These are phyloP conservation scores for Avena insularis DNA, from an alignment of 176 grass and related monocot species.

Conservation along the genomic window DNA sequence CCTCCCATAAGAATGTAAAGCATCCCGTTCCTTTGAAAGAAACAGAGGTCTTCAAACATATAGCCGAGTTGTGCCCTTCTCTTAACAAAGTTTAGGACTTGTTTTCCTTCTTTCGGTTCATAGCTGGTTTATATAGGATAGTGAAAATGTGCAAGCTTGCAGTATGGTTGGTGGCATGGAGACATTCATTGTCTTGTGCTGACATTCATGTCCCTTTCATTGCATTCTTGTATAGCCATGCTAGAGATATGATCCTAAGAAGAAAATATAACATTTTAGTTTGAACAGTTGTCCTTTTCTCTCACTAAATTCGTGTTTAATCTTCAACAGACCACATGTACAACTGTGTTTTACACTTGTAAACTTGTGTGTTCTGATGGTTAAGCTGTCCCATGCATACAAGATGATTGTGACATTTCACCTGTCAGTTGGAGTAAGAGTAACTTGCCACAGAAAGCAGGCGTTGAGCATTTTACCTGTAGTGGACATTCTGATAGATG, in stretches of 20 bases:
- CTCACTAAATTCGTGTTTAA: constrained; percentile 24
- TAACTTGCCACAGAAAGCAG: not conserved
- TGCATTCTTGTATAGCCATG: constrained; percentile 18
- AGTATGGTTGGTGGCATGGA: constrained; percentile 25
- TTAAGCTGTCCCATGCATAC: constrained; percentile 21
- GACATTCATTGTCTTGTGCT: constrained; percentile 30
- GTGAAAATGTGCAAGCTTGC: constrained; percentile 23
- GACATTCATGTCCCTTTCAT: not conserved
- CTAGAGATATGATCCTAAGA: constrained; percentile 34
- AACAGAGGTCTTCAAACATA: not conserved
- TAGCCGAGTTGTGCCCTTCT: not conserved
- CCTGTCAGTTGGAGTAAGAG: not conserved
- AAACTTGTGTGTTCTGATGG: constrained; percentile 27
- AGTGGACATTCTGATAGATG: constrained; percentile 8
- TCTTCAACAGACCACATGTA: constrained; percentile 9
- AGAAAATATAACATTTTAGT: not conserved
- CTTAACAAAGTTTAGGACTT: constrained; percentile 4
- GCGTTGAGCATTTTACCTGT: not conserved
- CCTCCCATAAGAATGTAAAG: not conserved
- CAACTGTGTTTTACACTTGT: not conserved
- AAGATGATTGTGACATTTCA: constrained; percentile 15
- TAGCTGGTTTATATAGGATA: constrained; percentile 31
- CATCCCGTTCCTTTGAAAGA: constrained; percentile 5
- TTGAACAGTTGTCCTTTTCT: not conserved
- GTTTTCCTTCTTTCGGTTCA: constrained; percentile 30